These are phyloP conservation scores for Xylariaceae sp. DNA, from an alignment of 2,329 filamentous ascomycete genomes.

Conservation along the genomic window DNA sequence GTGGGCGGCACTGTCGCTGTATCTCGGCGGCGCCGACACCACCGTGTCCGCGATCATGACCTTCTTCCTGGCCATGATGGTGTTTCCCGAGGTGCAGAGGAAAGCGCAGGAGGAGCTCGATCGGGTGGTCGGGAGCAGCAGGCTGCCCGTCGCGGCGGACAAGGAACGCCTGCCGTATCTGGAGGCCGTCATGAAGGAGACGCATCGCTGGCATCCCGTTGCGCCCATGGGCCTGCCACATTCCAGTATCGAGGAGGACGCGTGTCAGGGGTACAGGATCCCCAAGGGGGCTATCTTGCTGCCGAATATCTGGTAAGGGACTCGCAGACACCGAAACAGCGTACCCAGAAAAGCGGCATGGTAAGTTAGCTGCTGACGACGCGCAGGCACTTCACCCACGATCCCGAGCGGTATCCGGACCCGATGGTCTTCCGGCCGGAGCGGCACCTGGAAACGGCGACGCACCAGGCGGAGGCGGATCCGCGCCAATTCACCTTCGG, in stretches of 20 bases:
- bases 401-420: slow-evolving; percentile 55
- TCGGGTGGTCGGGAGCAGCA: slow-evolving; percentile 21
- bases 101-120: slow-evolving; percentile 25
- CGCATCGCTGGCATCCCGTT: slow-evolving; percentile 18
- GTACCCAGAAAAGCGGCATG: background rate
- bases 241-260: slow-evolving; percentile 7
- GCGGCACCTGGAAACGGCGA: slow-evolving; percentile 21
- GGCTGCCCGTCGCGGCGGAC: slow-evolving; percentile 16
- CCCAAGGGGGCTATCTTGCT: slow-evolving; percentile 11
- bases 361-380: background rate
- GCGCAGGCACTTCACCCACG: slow-evolving; percentile 45
- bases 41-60: background rate
- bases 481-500: slow-evolving; percentile 24
- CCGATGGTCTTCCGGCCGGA: slow-evolving; percentile 27
- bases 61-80: slow-evolving; percentile 25
- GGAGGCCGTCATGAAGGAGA: slow-evolving; percentile 18
- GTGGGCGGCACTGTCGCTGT: slow-evolving; percentile 13
- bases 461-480: slow-evolving; percentile 20
- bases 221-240: slow-evolving; percentile 18
- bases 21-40: slow-evolving; percentile 17
- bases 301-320: slow-evolving; percentile 11
- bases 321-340: too few relatives aligned
- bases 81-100: slow-evolving; percentile 36
- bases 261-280: slow-evolving; percentile 9
- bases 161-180: slow-evolving; percentile 17